A percentile compares a stretch with the other conserved stretches of the same genome.
These are phyloP conservation scores for Hyphopichia burtonii DNA, from an alignment of 1,139 yeast genomes.

Conservation along the genomic window DNA sequence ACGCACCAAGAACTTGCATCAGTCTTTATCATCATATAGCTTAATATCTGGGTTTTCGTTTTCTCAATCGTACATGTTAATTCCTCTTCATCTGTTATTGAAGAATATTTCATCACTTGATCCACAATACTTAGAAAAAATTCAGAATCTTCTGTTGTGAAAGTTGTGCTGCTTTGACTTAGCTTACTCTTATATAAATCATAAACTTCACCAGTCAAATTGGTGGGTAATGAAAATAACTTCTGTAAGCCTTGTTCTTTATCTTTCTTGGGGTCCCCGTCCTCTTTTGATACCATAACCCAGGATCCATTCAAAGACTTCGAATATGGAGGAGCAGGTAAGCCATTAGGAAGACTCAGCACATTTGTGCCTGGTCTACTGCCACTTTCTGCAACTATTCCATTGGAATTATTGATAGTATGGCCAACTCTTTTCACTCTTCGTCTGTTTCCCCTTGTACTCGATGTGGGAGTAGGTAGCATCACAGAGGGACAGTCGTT, in stretches of 20 bases:
- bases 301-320: constrained; percentile 2
- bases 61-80: constrained; percentile 7
- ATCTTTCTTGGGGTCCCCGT: neutral
- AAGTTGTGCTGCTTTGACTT: neutral
- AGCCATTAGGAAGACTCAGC: neutral
- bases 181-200: constrained; percentile 36
- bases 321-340: neutral
- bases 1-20: constrained; percentile 58
- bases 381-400: neutral
- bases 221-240: constrained; percentile 16
- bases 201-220: constrained; percentile 33
- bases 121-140: constrained; percentile 17
- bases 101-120: constrained; percentile 5
- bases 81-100: constrained; percentile 2
- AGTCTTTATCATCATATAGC: constrained; percentile 50
- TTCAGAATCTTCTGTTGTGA: neutral
- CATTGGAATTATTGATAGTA: constrained; percentile 2
- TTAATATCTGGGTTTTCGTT: constrained; percentile 29
- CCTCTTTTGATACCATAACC: constrained; percentile 4
- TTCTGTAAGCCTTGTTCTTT: constrained; percentile 8
- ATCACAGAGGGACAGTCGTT: constrained; percentile 40
- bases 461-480: constrained; percentile 9
- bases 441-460: constrained; percentile 8
- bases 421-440: constrained; percentile 11
- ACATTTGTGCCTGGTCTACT: neutral